phyloP scores from a whole-genome alignment of 1,284 basidiomycete genomes.

The Ceratobasidium sp. region DNA sequence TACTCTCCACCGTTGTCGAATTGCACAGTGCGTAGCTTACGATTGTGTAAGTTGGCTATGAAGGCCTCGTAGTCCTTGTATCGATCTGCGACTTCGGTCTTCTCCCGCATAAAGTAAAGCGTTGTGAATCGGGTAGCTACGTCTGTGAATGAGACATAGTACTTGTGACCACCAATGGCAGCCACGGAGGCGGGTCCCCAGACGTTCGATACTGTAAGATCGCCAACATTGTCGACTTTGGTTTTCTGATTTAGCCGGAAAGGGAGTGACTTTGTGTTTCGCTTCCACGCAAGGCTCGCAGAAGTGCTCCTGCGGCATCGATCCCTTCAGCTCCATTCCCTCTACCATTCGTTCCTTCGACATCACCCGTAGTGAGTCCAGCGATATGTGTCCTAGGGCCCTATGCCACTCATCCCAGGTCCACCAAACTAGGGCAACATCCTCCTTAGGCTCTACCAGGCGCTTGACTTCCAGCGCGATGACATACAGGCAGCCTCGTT shows the following conservation, averaged over 20 bases:
- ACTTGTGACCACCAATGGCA: neutral
- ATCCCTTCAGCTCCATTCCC: slow-evolving; percentile 17
- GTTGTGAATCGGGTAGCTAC: neutral
- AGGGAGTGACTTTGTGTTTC: slow-evolving; percentile 4
- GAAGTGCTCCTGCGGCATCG: neutral
- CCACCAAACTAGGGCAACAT: neutral
- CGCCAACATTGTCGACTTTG: neutral
- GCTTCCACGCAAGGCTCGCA: slow-evolving; percentile 17
- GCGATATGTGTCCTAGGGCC: slow-evolving; percentile 2
- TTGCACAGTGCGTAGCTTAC: neutral
- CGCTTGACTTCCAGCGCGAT: neutral
- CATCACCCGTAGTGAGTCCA: neutral
- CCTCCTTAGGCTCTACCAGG: neutral
- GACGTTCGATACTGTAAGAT: neutral
- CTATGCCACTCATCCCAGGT: slow-evolving; percentile 10
- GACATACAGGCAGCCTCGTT: neutral
- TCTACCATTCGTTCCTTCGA: slow-evolving; percentile 15
- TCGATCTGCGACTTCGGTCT: neutral
- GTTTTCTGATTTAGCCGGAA: slow-evolving; percentile 1
- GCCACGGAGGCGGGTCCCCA: neutral
- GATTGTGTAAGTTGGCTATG: neutral
- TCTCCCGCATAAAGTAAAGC: slow-evolving; percentile 10
- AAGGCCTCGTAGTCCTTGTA: slow-evolving; percentile 23
- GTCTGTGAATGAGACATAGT: neutral
- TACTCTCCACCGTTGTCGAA: slow-evolving; percentile 11